A percentile compares a stretch with the other conserved stretches of the same genome.
phyloP scores from a whole-genome alignment of 768 basidiomycete genomes.

The Galerina marginata region DNA sequence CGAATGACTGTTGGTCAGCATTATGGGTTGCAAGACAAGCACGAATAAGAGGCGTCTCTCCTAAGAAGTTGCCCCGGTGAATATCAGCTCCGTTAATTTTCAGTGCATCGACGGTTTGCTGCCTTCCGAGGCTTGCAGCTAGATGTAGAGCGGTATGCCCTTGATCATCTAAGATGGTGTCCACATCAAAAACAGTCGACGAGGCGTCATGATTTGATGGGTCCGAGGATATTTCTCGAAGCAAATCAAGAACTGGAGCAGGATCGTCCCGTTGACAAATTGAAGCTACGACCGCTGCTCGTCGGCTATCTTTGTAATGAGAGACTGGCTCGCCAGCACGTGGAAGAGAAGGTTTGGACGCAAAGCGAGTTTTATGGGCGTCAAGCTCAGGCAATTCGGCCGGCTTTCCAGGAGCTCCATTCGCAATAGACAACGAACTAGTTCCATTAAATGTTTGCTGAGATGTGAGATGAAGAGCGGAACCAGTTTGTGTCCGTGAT shows the following conservation, averaged over 20 bases:
- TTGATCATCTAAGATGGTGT: constrained; percentile 91
- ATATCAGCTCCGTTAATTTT: constrained; percentile 84
- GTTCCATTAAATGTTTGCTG: constrained; percentile 47
- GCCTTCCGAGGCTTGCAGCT: constrained; percentile 84
- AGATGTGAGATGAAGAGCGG: constrained; percentile 31
- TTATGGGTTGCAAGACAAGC: constrained; percentile 90
- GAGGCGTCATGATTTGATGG: constrained; percentile 37
- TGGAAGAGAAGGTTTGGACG: constrained; percentile 65
- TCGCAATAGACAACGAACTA: constrained; percentile 45
- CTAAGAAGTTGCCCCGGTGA: constrained; percentile 89
- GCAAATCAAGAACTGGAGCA: constrained; percentile 58
- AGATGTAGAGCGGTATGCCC: constrained; percentile 95
- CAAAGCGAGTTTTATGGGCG: constrained; percentile 58
- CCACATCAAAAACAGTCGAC: constrained; percentile 58
- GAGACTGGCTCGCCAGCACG: constrained; percentile 59
- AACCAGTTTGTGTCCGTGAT: constrained; percentile 33
- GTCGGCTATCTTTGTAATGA: constrained; percentile 58
- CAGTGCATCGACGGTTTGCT: constrained; percentile 69
- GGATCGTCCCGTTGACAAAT: constrained; percentile 79
- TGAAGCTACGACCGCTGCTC: constrained; percentile 65
- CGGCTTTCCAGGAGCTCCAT: constrained; percentile 43
- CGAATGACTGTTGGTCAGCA: constrained; percentile 79
- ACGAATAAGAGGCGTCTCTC: constrained; percentile 94
- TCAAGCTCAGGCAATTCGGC: constrained; percentile 47
- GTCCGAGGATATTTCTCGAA: constrained; percentile 66